Base-by-base conservation (phyloP, 2,329 filamentous ascomycete species). In the Penicillium rolfsii region DNA sequence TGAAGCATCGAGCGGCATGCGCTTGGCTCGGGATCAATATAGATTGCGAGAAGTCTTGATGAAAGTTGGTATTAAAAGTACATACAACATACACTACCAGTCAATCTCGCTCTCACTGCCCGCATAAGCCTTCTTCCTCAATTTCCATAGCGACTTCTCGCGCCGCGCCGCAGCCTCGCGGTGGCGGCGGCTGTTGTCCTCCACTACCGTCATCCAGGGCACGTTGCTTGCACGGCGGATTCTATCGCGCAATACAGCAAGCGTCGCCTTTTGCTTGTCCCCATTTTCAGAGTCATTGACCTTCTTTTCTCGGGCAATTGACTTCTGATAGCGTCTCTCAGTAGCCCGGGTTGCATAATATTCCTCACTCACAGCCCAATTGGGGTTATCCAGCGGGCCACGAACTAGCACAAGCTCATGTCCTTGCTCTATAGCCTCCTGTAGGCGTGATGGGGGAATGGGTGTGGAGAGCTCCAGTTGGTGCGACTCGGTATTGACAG, bases 401-500 rank as follows among this genome's bases (percentile, higher is more conserved):
- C 81, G 74, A 7, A 84, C 81, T 4, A 85, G 74, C 2, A 84
- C 76, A 4, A 84, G 72, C n/a, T 74, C 71, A 22, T 74, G 67
- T 2, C 76, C 74, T 35, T 76, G 69, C 30, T 76, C 68, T 5
- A 78, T 62, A 2, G 73, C 65, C 6, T 70, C 63, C 11, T 68
- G 68, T 35, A 80, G 66, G 8, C 60, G 64, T 3, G 68, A 64
- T 22, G 66, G 58, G 4, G 74, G 60, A 56, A 83, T 76, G 0
- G 85, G 84, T 0, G 84, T 84, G 14, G 84, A 72, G 19, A 82
- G 72, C 52, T 81, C 80, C 14, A 82, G 67, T 56, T 76, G 75
- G n/a, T 74, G 73, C 2, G 75, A 69, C 14, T 68, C 62, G 24
- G 71, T 65, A 59, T 82, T 70, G 55, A 82, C 76, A 30, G 74